Percentiles rank a stretch among this genome's conserved stretches.
phyloP scores from a whole-genome alignment of 192 early-diverging fungal genomes.

The Umbelopsis sp. region DNA sequence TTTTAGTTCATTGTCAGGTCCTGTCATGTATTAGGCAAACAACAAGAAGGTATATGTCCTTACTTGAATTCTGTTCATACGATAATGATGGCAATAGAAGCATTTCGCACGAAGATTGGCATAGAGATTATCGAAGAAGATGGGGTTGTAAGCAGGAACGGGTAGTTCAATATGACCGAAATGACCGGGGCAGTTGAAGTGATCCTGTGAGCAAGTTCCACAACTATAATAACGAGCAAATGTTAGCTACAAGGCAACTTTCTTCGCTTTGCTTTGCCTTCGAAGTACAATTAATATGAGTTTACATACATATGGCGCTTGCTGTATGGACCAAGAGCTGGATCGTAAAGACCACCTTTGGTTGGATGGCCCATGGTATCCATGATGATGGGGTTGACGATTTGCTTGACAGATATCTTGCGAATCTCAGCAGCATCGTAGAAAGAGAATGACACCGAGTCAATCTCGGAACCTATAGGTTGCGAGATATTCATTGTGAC shows the following conservation, averaged over 20 bases:
- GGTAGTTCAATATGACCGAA: conserved; percentile 97
- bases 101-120: conserved; percentile 85
- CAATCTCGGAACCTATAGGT: conserved; percentile 80
- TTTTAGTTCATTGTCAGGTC: no score
- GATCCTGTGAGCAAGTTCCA: conserved; percentile 78
- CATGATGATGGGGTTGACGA: conserved; percentile 85
- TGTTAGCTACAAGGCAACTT: background rate
- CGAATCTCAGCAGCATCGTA: conserved; percentile 85
- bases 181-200: conserved; percentile 91
- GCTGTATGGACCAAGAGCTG: conserved; percentile 90
- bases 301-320: conserved; percentile 68
- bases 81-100: conserved; percentile 87
- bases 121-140: conserved; percentile 93
- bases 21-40: no score
- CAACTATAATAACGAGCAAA: conserved; percentile 57
- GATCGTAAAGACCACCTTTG: conserved; percentile 91
- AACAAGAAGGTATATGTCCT: background rate
- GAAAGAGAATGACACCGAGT: conserved; percentile 91
- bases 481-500: conserved; percentile 79
- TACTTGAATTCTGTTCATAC: conserved; percentile 62
- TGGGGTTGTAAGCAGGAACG: conserved; percentile 86
- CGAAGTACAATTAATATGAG: background rate
- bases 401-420: conserved; percentile 93
- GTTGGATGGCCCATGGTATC: conserved; percentile 91
- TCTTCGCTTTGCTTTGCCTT: no score